These are phyloP conservation scores for Scedosporium apiospermum DNA, from an alignment of 2,329 filamentous ascomycete genomes.

Conservation along the genomic window DNA sequence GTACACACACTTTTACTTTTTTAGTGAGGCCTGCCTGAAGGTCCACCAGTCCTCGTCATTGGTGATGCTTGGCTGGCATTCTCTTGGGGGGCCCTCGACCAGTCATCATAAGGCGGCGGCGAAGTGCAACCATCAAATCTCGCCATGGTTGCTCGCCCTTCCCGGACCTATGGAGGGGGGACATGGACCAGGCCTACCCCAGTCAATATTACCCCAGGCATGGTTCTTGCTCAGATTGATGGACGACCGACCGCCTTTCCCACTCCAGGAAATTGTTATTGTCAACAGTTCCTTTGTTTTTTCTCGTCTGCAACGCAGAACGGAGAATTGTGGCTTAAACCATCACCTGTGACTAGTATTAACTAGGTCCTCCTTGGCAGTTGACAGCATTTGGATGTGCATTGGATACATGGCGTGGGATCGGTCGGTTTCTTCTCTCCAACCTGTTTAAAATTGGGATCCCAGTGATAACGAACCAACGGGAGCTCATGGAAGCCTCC, in stretches of 20 bases:
- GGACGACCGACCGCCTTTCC: neutral
- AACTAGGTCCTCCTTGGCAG: neutral
- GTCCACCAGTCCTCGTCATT: neutral
- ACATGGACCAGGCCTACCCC: neutral
- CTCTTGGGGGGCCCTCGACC: neutral
- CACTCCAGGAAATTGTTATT: neutral
- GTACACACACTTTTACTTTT: neutral
- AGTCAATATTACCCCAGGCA: neutral
- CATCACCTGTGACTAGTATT: neutral
- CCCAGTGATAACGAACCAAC: neutral
- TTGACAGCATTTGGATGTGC: neutral
- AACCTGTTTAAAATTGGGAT: neutral
- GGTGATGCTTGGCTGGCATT: neutral
- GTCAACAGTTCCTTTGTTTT: neutral
- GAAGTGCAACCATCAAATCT: neutral
- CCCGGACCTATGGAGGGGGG: neutral
- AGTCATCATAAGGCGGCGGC: neutral
- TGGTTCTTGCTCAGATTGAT: neutral
- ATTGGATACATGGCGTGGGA: neutral
- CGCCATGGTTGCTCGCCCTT: neutral
- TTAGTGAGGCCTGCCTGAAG: too few relatives aligned
- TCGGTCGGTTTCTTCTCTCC: neutral
- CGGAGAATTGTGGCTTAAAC: neutral
- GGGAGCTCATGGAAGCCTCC: slow-evolving; percentile 1
- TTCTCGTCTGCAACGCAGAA: neutral